Evolutionary conservation across 208 protist genomes (phyloP).

Genomic region (Porcisia deanei): DNA sequence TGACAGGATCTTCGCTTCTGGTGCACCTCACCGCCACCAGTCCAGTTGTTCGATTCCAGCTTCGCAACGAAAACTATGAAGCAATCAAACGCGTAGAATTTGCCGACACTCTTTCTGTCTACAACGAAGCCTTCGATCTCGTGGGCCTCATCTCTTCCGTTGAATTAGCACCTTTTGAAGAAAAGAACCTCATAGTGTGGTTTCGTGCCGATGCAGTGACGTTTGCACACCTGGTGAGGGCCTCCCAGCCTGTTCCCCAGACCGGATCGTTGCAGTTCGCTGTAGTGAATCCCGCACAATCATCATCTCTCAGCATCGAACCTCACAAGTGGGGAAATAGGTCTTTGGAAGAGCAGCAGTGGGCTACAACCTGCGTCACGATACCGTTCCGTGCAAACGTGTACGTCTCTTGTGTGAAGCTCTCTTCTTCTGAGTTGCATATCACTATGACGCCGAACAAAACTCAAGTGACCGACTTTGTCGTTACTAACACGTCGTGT

Average conservation of each 20-base stretch:
- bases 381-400: slow-evolving; percentile 67
- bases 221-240: slow-evolving; percentile 58
- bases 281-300: slow-evolving; percentile 4
- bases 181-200: slow-evolving; percentile 53
- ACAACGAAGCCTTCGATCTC: slow-evolving; percentile 69
- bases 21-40: slow-evolving; percentile 46
- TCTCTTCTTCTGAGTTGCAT: slow-evolving; percentile 67
- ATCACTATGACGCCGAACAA: slow-evolving; percentile 73
- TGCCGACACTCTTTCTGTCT: slow-evolving; percentile 26
- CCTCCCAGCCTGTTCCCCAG: slow-evolving; percentile 37
- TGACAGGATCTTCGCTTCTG: slow-evolving; percentile 27
- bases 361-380: slow-evolving; percentile 23
- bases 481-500: slow-evolving; percentile 67
- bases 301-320: not conserved
- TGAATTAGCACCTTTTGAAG: slow-evolving; percentile 39
- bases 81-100: slow-evolving; percentile 21
- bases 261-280: slow-evolving; percentile 50
- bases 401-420: slow-evolving; percentile 68
- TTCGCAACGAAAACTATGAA: slow-evolving; percentile 61
- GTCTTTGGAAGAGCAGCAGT: not conserved
- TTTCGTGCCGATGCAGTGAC: slow-evolving; percentile 53
- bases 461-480: slow-evolving; percentile 73
- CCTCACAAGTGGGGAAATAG: not conserved
- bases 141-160: slow-evolving; percentile 49
- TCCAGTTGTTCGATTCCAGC: slow-evolving; percentile 49